phyloP scores from a whole-genome alignment of 2,329 filamentous ascomycete species.

The Fusarium lateritium region DNA sequence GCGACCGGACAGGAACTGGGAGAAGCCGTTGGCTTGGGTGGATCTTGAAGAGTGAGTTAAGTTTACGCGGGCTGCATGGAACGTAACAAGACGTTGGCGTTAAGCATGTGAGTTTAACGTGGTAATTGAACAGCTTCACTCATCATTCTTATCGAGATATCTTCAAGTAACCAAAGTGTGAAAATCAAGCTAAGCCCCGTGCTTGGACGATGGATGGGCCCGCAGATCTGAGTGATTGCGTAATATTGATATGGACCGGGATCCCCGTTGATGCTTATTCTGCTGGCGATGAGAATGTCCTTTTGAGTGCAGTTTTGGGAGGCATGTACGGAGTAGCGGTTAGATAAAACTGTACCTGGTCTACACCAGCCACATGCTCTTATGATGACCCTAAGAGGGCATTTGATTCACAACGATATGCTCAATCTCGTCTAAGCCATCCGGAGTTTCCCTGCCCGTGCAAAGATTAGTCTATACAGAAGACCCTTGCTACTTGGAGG shows the following conservation, averaged over 20 bases:
- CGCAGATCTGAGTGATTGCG: conserved; percentile 34
- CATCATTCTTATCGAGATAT: background rate
- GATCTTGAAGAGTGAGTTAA: background rate
- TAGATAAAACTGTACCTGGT: conserved; percentile 23
- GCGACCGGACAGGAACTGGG: background rate
- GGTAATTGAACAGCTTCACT: background rate
- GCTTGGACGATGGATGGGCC: conserved; percentile 2
- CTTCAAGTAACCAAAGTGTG: background rate
- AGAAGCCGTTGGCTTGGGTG: conserved; percentile 14
- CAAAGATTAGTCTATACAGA: background rate
- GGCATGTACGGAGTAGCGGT: conserved; percentile 2
- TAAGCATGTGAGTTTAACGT: background rate
- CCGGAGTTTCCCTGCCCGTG: background rate
- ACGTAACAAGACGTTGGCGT: background rate
- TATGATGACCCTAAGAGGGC: conserved; percentile 1
- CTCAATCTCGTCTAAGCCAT: conserved; percentile 9
- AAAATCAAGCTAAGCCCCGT: background rate
- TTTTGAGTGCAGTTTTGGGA: conserved; percentile 2
- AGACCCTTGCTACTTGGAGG: conserved; percentile 4
- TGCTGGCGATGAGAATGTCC: conserved; percentile 12
- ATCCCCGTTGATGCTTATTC: conserved; percentile 30
- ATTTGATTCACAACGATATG: conserved; percentile 8
- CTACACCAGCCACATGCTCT: conserved; percentile 28
- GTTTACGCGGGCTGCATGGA: conserved; percentile 12
- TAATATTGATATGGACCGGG: conserved; percentile 29